These are phyloP conservation scores for Glycyrrhiza uralensis DNA, from an alignment of 306 rosid genomes.

Conservation along the genomic window DNA sequence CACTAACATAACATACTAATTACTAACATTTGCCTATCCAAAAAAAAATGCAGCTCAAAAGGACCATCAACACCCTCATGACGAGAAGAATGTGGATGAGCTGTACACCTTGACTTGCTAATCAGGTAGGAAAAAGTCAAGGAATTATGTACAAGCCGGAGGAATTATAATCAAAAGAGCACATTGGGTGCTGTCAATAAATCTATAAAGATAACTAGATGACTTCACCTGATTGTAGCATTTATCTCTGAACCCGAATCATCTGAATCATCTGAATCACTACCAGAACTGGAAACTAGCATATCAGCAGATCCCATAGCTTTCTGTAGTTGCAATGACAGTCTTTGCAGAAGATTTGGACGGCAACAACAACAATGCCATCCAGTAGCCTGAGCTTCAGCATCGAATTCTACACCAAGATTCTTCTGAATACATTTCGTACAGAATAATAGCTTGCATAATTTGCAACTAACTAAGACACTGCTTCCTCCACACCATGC, in stretches of 20 bases:
- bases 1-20: no score
- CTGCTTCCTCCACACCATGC: slow-evolving; percentile 74
- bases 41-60: slow-evolving; percentile 1
- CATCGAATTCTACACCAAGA: slow-evolving; percentile 57
- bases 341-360: slow-evolving; percentile 56
- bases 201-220: not conserved
- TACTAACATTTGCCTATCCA: no score
- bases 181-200: not conserved
- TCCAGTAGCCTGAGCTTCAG: slow-evolving; percentile 46
- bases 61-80: not conserved
- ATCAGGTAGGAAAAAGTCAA: not conserved
- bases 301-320: slow-evolving; percentile 41
- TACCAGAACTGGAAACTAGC: slow-evolving; percentile 58
- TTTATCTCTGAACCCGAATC: slow-evolving; percentile 48
- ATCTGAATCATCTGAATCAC: slow-evolving; percentile 77
- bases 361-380: slow-evolving; percentile 78
- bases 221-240: slow-evolving; percentile 57
- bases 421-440: slow-evolving; percentile 60
- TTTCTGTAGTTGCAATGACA: slow-evolving; percentile 51
- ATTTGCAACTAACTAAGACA: slow-evolving; percentile 59
- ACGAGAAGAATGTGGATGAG: not conserved
- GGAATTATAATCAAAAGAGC: not conserved
- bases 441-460: slow-evolving; percentile 65
- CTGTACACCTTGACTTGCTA: not conserved
- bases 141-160: not conserved